Base-by-base conservation (phyloP, 129 eudicot genomes). In the Centella asiatica region DNA sequence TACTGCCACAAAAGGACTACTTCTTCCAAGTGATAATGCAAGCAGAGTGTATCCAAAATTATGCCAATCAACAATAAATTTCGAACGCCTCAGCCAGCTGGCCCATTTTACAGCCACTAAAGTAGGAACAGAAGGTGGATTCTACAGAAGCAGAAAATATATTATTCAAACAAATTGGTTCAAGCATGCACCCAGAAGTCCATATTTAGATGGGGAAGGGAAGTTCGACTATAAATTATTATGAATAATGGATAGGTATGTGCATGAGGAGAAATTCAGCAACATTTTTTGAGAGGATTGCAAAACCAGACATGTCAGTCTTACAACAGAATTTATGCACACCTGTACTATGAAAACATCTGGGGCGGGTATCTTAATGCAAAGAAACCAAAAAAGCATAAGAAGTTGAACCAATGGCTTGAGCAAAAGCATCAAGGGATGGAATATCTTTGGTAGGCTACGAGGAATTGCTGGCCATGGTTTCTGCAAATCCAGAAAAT, bases 101-200 rank as follows among this genome's bases (percentile, higher is more conserved):
- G 87, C 95, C 94, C 88, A 92, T 76, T 87, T 92, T 8, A 84
- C 98, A 40, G 86, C 94, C 33, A 79, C 86, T 60, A 92, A 75
- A 51, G 98, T 87, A 57, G 98, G 98, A 74, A 92, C 95, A 48
- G 94, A 87, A 37, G 95, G 95, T 51, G 98, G 98, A 78, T 92
- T 92, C 95, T 86, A 65, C 68, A 73, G 18, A 72, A 60, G 50
- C 64, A 66, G 52, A 67, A 70, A 58, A 37, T 59, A 57, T 20
- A 26, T 52, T 28, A 46, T 8, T 19, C 34, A 58, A 22, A 67
- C 28, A 25, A 14, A 66, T 27, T 42, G 25, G 39, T 53, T 36
- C 44, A 37, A 51, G 15, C 24, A 51, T 34, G 49, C 17, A 66
- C 2, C 5, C 22, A 5, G 36, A 13, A 25, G 33, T 39, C n/a